Evolutionary conservation across 306 rosid species (phyloP).

Genomic region (Prosopis cineraria): DNA sequence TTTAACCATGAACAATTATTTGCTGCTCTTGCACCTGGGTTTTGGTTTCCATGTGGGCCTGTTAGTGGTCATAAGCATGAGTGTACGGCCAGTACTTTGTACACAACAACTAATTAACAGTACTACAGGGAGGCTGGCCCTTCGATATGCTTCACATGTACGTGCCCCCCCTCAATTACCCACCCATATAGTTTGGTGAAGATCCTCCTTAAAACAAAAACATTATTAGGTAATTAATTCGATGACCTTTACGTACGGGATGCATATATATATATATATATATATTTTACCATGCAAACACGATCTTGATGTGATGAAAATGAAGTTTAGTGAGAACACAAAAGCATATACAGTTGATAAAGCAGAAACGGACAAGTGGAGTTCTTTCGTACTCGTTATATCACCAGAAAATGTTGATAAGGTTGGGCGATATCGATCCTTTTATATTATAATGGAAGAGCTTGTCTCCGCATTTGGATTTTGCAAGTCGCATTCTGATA

Average conservation of each 20-base stretch:
- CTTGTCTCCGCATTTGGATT: constrained; percentile 36
- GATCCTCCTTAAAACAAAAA: constrained; percentile 42
- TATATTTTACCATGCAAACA: constrained; percentile 32
- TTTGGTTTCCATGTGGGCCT: constrained; percentile 71
- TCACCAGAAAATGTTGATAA: constrained; percentile 43
- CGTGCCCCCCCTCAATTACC: constrained; percentile 49
- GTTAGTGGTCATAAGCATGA: constrained; percentile 49
- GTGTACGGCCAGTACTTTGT: background rate
- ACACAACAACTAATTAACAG: constrained; percentile 26
- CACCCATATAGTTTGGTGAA: constrained; percentile 42
- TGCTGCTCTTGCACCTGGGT: constrained; percentile 50
- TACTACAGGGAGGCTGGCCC: constrained; percentile 46
- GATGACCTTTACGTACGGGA: background rate
- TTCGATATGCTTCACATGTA: constrained; percentile 45
- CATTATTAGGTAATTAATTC: background rate
- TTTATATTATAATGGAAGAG: constrained; percentile 22
- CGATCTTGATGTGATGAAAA: constrained; percentile 44
- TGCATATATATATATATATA: too few relatives aligned
- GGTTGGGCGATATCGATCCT: constrained; percentile 21
- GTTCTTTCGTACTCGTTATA: constrained; percentile 28
- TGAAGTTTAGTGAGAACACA: constrained; percentile 49
- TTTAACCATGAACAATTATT: constrained; percentile 61
- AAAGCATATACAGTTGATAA: constrained; percentile 30
- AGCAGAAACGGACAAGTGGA: constrained; percentile 40
- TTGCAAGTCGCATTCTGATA: constrained; percentile 36